phyloP scores from a whole-genome alignment of 257 asterid genomes.

The Mitragyna speciosa region DNA sequence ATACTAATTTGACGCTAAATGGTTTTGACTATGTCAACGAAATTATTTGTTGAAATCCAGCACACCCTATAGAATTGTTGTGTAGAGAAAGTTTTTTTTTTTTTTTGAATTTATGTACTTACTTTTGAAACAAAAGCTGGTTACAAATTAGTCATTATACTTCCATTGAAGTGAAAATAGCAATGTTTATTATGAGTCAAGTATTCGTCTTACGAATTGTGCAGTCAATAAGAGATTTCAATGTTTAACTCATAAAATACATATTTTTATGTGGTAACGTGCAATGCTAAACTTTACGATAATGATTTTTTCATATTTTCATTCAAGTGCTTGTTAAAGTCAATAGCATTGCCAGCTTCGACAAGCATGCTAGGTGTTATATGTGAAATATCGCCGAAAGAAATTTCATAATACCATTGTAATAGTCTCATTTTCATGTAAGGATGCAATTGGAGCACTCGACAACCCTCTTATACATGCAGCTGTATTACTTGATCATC shows the following conservation, averaged over 20 bases:
- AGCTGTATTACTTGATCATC: background rate
- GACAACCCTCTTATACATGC: background rate
- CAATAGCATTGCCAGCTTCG: background rate
- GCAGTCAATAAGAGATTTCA: too few relatives aligned
- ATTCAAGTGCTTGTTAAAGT: background rate
- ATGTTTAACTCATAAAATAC: too few relatives aligned
- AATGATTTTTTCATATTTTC: background rate
- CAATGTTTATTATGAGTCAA: too few relatives aligned
- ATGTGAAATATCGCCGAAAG: too few relatives aligned
- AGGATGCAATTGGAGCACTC: slow-evolving; percentile 1
- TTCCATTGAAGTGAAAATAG: background rate
- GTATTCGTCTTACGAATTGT: too few relatives aligned
- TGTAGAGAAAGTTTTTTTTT: background rate
- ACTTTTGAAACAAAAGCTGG: background rate
- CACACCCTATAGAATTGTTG: background rate
- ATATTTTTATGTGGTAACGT: background rate
- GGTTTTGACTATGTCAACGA: background rate
- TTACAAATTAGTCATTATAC: background rate
- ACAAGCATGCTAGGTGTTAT: background rate
- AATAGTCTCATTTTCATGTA: background rate
- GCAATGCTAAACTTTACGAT: background rate
- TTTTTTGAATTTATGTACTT: background rate
- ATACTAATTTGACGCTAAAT: background rate
- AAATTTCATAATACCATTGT: background rate
- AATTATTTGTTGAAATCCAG: background rate